Base-by-base conservation (phyloP, 768 basidiomycete species). In the Auricularia sp. region DNA sequence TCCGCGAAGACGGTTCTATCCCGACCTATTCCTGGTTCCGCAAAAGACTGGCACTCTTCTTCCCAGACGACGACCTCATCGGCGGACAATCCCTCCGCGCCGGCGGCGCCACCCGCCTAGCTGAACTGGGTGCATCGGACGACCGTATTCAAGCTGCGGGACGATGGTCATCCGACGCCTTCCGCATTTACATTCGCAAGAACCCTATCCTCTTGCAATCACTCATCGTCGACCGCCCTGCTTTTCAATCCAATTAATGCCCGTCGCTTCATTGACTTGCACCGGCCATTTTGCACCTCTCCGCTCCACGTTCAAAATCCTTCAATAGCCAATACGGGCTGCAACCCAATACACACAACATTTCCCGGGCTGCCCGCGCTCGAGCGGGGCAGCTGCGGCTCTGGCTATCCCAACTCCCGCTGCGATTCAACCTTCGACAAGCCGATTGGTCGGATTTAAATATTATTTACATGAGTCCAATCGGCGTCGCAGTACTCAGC, bases 111-210 rank as follows among this genome's bases (percentile, higher is more conserved):
- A 65, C 64, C 1, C 21, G 29, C 8, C 62, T 65, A 1, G 61
- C 64, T 1, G 23, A 36, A 53, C 29, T 39, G 2, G 64, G 64
- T 2, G 64, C 62, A 11, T 34, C 64, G 1, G 64, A 65, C 61
- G 44, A 62, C 34, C 29, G 14, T 44, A 65, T 65, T 11, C 60
- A 61, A 29, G 39, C 35, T 2, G 35, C 43, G 1, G 61, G 59
- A 56, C 35, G 56, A 0, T 64, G 62, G 64, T 53, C 64, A 1
- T 66, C 65, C 1, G 66, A 71, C 2, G 44, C 73, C 0, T 77
- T 72, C 67, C 67, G 68, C 34, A 69, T 70, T 2, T 76, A 76
- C 62, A 72, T 76, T 39, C 63, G 70, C 6, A 69, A 74, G 64
- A 68, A 76, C 61, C 73, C 73, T 11, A 39, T 64, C 1, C 8